These are phyloP conservation scores for Fonsecaea monophora DNA, from an alignment of 2,329 filamentous ascomycete genomes.

Conservation along the genomic window DNA sequence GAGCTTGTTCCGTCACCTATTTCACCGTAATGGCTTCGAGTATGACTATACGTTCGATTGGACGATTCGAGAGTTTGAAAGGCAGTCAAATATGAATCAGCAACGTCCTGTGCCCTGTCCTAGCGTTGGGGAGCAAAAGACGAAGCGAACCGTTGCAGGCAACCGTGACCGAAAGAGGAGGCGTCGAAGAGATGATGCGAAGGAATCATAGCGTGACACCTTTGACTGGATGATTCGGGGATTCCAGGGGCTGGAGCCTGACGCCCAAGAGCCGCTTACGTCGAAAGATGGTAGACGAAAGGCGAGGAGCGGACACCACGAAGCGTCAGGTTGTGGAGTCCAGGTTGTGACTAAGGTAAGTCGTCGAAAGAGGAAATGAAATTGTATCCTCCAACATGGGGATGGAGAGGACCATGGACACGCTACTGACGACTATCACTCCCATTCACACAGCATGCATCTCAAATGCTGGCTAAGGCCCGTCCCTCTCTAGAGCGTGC, in stretches of 20 bases:
- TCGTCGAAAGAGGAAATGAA: background rate
- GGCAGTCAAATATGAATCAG: conserved; percentile 11
- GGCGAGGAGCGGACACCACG: background rate
- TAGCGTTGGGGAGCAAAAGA: conserved; percentile 7
- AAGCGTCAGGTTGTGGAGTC: background rate
- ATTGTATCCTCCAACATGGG: background rate
- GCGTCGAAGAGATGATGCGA: background rate
- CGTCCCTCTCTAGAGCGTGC: background rate
- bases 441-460: no score
- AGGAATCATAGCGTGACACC: background rate
- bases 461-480: no score
- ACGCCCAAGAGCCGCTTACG: background rate
- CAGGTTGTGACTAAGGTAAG: background rate
- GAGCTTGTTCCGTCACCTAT: conserved; percentile 35
- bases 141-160: background rate
- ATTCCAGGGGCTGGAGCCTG: background rate
- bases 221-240: background rate
- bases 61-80: conserved; percentile 36
- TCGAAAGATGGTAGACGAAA: background rate
- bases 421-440: no score
- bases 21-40: conserved; percentile 34
- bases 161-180: conserved; percentile 7
- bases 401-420: no score
- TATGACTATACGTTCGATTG: conserved; percentile 41
- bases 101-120: conserved; percentile 10